These are phyloP conservation scores for Fraxinus velutina DNA, from an alignment of 305 asterid genomes.

Conservation along the genomic window DNA sequence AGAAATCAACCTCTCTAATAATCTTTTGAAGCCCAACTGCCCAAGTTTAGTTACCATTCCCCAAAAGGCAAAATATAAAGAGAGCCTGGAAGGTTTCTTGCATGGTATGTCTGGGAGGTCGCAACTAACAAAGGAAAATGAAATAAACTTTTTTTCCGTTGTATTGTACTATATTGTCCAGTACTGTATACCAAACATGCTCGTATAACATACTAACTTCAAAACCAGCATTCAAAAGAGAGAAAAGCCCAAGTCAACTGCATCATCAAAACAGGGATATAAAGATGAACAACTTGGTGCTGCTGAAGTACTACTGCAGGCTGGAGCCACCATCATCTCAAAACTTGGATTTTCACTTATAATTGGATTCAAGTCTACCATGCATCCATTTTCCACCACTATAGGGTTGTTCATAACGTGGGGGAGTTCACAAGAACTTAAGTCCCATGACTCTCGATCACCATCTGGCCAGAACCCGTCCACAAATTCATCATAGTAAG, in stretches of 20 bases:
- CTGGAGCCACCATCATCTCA: constrained; percentile 15
- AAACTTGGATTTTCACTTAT: constrained; percentile 17
- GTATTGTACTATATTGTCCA: background rate
- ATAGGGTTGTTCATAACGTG: constrained; percentile 30
- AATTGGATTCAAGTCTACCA: constrained; percentile 19
- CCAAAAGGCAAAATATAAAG: background rate
- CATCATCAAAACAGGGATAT: constrained; percentile 31
- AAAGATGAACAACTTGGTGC: constrained; percentile 24
- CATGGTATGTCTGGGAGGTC: background rate
- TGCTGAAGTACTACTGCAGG: background rate
- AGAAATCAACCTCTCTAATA: background rate
- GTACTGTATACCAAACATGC: background rate
- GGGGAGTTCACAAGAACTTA: constrained; percentile 38
- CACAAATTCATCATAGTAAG: constrained; percentile 23
- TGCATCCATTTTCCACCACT: constrained; percentile 24
- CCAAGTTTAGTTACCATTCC: background rate
- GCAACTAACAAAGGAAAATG: background rate
- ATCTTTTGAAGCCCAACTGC: background rate
- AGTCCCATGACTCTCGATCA: constrained; percentile 40
- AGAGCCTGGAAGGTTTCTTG: background rate
- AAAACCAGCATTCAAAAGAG: constrained; percentile 16
- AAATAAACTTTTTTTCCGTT: background rate
- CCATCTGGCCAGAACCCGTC: constrained; percentile 37
- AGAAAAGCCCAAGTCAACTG: constrained; percentile 28
- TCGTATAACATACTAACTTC: background rate